These are phyloP conservation scores for Spencermartinsiella europaea DNA, from an alignment of 805 yeast species.

Conservation along the genomic window DNA sequence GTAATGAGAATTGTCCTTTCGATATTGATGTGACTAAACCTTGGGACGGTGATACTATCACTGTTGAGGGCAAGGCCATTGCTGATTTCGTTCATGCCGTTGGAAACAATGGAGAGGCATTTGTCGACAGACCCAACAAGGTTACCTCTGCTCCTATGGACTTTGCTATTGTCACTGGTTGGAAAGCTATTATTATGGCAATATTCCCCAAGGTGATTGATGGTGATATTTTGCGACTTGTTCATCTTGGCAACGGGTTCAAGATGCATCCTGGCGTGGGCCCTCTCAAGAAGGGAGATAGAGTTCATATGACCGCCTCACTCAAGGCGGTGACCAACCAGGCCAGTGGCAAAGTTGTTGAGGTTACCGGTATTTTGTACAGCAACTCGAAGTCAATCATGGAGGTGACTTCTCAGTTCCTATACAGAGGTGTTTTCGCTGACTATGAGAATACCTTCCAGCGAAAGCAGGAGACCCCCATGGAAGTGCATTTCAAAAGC, in stretches of 20 bases:
- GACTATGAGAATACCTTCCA: constrained; percentile 93
- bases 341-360: constrained; percentile 91
- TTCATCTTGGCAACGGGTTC: constrained; percentile 93
- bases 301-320: constrained; percentile 74
- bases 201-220: constrained; percentile 95
- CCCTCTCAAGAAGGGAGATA: constrained; percentile 84
- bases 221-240: constrained; percentile 91
- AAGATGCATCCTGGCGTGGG: constrained; percentile 87
- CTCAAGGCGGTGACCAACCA: constrained; percentile 86
- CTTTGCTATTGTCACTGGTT: constrained; percentile 95
- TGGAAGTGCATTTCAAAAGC: constrained; percentile 64
- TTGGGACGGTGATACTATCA: constrained; percentile 63
- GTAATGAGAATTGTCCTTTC: constrained; percentile 45
- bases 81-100: constrained; percentile 94
- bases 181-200: constrained; percentile 98
- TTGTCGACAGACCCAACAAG: constrained; percentile 78
- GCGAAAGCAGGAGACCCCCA: constrained; percentile 81
- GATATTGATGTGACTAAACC: constrained; percentile 59
- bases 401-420: constrained; percentile 93
- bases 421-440: constrained; percentile 86
- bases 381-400: constrained; percentile 66
- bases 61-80: constrained; percentile 70
- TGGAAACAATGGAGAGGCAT: constrained; percentile 95
- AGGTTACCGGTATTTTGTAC: constrained; percentile 83
- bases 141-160: constrained; percentile 93